phyloP scores from a whole-genome alignment of 208 protist species.

The Balamuthia mandrillaris region DNA sequence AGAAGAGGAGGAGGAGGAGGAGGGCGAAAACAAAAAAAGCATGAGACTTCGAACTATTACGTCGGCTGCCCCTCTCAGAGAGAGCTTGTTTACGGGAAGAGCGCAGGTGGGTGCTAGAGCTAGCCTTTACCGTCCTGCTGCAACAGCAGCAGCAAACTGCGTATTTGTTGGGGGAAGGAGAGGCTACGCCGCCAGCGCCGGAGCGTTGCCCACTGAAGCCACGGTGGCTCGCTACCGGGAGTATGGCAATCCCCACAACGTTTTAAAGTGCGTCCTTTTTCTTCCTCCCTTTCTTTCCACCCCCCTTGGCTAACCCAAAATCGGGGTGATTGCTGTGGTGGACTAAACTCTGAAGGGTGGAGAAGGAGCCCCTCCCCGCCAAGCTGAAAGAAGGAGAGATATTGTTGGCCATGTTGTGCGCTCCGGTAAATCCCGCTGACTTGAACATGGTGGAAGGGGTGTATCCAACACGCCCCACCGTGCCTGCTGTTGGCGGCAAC shows the following conservation, averaged over 20 bases:
- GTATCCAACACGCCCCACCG: conserved; percentile 64
- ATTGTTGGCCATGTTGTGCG: conserved; percentile 89
- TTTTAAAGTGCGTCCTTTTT: conserved; percentile 8
- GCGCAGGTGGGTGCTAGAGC: too few relatives aligned
- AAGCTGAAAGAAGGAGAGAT: conserved; percentile 64
- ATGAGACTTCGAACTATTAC: too few relatives aligned
- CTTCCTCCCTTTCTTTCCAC: background rate
- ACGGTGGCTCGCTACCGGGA: background rate
- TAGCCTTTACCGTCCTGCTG: too few relatives aligned
- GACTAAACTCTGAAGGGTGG: background rate
- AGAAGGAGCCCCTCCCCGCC: background rate
- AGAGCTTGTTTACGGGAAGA: too few relatives aligned
- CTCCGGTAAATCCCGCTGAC: conserved; percentile 92
- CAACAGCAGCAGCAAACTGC: too few relatives aligned
- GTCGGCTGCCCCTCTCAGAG: too few relatives aligned
- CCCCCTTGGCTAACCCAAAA: background rate
- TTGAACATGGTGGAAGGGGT: conserved; percentile 89
- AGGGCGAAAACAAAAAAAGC: too few relatives aligned
- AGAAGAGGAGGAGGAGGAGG: too few relatives aligned
- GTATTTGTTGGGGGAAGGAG: too few relatives aligned
- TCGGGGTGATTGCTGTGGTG: background rate
- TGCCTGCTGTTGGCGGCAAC: conserved; percentile 78
- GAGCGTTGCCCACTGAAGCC: background rate
- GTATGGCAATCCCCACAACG: background rate
- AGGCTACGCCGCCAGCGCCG: too few relatives aligned